These are phyloP conservation scores for Coemansia sp. DNA, from an alignment of 192 early-diverging fungal species.

Conservation along the genomic window DNA sequence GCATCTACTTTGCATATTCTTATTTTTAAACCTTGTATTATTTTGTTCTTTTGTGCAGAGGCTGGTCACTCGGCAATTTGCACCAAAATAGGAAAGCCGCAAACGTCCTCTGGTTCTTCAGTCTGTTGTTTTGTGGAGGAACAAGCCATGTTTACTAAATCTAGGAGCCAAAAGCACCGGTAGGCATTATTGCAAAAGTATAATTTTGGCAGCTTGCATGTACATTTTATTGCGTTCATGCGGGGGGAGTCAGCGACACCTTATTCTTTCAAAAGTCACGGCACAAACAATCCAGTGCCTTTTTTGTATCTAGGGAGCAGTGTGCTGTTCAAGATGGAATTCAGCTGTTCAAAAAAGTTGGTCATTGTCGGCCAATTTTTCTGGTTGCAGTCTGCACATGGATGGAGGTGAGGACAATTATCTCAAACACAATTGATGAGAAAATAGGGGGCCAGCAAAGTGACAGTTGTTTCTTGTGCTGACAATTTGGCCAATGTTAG, in stretches of 20 bases:
- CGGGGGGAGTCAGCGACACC: neutral
- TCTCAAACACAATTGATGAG: slow-evolving; percentile 19
- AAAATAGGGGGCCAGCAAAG: slow-evolving; percentile 9
- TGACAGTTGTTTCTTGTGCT: neutral
- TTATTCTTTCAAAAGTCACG: too few species aligned
- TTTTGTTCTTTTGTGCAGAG: too few species aligned
- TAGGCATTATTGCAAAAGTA: too few species aligned
- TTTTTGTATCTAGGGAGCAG: neutral
- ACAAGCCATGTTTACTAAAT: too few species aligned
- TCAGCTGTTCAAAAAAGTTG: neutral
- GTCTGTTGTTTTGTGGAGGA: too few species aligned
- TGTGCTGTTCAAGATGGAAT: neutral
- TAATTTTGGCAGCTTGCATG: neutral
- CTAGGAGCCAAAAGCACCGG: too few species aligned
- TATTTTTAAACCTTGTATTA: neutral
- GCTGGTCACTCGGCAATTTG: too few species aligned
- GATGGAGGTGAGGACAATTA: neutral
- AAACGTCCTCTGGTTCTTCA: too few species aligned
- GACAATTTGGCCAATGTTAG: neutral
- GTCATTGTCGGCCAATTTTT: neutral
- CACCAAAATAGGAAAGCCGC: too few species aligned
- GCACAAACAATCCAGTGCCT: too few species aligned
- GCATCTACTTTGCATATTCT: neutral
- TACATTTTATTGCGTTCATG: neutral
- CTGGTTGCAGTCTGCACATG: neutral